A percentile compares a stretch with the other conserved stretches of the same genome.
These are phyloP conservation scores for Auriscalpium microsporum DNA, from an alignment of 768 basidiomycete species.

Conservation along the genomic window DNA sequence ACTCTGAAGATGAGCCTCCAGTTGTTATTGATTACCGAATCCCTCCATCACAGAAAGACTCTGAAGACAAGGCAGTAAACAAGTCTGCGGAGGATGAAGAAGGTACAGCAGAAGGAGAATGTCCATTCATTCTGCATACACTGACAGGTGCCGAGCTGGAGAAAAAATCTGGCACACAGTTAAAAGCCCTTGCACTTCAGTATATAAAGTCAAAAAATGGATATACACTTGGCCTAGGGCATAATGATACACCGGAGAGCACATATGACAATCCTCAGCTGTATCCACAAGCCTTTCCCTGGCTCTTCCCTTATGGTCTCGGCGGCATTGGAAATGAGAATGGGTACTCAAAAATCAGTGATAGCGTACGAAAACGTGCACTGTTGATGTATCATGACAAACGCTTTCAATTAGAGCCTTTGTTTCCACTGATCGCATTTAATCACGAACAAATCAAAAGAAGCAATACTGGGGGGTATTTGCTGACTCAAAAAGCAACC, in stretches of 20 bases:
- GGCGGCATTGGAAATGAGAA: constrained; percentile 25
- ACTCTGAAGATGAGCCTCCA: constrained; percentile 18
- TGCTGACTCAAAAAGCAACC: constrained; percentile 3
- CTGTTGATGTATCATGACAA: constrained; percentile 33
- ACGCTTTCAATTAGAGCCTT: constrained; percentile 29
- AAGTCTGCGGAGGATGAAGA: constrained; percentile 24
- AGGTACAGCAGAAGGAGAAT: constrained; percentile 20
- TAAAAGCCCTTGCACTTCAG: constrained; percentile 18
- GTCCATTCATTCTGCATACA: constrained; percentile 32
- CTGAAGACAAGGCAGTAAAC: constrained; percentile 13
- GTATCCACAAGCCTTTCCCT: constrained; percentile 33
- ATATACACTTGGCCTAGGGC: constrained; percentile 24
- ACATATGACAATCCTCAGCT: constrained; percentile 27
- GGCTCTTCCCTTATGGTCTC: constrained; percentile 33
- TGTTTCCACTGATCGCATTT: constrained; percentile 31
- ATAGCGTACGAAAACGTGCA: constrained; percentile 19
- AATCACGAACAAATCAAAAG: constrained; percentile 31
- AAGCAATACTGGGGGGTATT: constrained; percentile 19
- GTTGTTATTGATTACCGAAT: constrained; percentile 4
- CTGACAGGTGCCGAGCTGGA: constrained; percentile 21
- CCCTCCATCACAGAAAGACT: background rate
- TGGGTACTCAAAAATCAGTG: constrained; percentile 10
- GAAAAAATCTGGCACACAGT: background rate
- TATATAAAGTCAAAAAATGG: constrained; percentile 20
- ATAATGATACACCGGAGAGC: constrained; percentile 18